Base-by-base conservation (phyloP, 768 basidiomycete genomes). In the Leucocoprinus birnbaumii region DNA sequence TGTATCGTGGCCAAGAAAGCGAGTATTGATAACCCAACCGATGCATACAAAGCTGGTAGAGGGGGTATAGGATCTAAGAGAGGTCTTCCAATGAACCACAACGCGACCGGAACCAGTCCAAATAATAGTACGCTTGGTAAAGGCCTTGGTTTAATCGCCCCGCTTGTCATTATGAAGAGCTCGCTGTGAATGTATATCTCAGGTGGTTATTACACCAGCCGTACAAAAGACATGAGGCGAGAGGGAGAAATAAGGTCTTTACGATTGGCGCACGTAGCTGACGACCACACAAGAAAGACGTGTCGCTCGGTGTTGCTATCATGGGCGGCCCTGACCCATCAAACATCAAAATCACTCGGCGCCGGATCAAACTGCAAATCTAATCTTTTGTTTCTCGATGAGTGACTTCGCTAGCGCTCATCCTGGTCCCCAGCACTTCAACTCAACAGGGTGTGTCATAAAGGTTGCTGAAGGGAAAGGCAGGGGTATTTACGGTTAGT, bases 21-120 rank as follows among this genome's bases (percentile, higher is more conserved):
- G 58, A 94, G 77, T 46, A 96, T 69, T 1, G 91, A 87, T 70
- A 96, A 87, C 0, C 95, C 94, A 47, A 94, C 60, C 13, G 87
- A 91, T 1, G 83, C 84, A 63, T 90, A 86, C 19, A 98, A 71
- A 0, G 84, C 84, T 2, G 89, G 89, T 11, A 92, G 71, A 1
- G 82, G 76, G 1, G 89, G 89, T 0, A 78, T 63, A 0, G 89
- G 89, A 56, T 85, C 82, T 5, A 91, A 70, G 3, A 91, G 74
- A 0, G 90, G 89, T 24, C 90, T 77, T 0, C 86, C 60, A 31
- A 92, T 74, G 64, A 91, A 86, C 87, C 89, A 91, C 2, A 73
- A 65, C 1, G 85, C 88, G 47, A 89, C 66, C 18, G 91, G 90
- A 26, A 86, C 68, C 55, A 91, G 71, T 6, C 83, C 73, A 55